phyloP scores from a whole-genome alignment of 2,329 filamentous ascomycete genomes.

The Neonectria magnoliae region DNA sequence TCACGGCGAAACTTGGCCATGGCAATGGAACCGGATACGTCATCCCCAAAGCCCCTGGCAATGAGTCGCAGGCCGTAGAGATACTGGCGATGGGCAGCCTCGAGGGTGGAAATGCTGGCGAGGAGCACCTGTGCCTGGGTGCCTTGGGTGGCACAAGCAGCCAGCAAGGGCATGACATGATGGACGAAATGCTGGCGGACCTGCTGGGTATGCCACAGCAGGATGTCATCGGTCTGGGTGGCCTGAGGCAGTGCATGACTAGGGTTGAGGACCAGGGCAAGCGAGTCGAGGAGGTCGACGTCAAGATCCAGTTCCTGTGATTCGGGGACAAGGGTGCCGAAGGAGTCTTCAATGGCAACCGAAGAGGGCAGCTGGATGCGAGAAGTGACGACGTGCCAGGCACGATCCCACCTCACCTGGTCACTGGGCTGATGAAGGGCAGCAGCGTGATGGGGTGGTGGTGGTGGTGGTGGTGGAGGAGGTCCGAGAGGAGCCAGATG shows the following conservation, averaged over 20 bases:
- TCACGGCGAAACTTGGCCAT: conserved; percentile 67
- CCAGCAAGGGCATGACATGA: conserved; percentile 66
- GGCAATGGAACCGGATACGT: conserved; percentile 49
- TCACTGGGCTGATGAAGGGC: conserved; percentile 49
- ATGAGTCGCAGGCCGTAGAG: conserved; percentile 64
- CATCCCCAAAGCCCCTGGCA: conserved; percentile 56
- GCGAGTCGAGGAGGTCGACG: conserved; percentile 59
- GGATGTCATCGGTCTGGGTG: conserved; percentile 63
- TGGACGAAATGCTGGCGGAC: conserved; percentile 69
- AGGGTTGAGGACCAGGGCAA: conserved; percentile 64
- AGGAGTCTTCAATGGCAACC: conserved; percentile 64
- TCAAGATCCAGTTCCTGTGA: conserved; percentile 56
- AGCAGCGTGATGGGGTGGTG: conserved; percentile 35
- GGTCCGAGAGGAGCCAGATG: conserved; percentile 26
- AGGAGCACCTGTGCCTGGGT: conserved; percentile 59
- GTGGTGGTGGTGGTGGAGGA: conserved; percentile 30
- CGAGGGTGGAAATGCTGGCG: conserved; percentile 66
- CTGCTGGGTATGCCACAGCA: conserved; percentile 70
- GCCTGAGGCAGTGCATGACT: conserved; percentile 58
- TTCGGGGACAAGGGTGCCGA: conserved; percentile 58
- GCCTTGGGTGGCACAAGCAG: conserved; percentile 55
- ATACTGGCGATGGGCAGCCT: conserved; percentile 68
- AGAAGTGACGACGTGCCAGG: conserved; percentile 71
- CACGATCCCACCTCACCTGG: conserved; percentile 68
- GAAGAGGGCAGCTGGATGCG: conserved; percentile 66